Evolutionary conservation across 1,284 basidiomycete species (phyloP), one percentile per base, ranked within the genome.

Genomic region (Amylostereum chailletii): DNA sequence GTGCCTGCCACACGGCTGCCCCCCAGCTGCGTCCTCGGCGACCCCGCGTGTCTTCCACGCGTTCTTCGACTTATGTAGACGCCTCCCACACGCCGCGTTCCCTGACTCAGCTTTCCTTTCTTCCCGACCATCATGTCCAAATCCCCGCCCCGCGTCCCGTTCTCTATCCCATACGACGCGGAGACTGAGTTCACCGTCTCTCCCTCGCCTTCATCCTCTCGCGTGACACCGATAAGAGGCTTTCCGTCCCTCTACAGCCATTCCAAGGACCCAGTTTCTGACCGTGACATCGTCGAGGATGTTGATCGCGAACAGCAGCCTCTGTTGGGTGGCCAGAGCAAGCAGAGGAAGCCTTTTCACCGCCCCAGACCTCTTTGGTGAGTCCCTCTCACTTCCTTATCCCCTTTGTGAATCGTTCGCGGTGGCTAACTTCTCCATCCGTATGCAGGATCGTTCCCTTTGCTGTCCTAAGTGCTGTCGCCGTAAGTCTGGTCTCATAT

Each of bases 401-500:
- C 19, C 31, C 32, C 8, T 32, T 32, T 48, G 39, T 10, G 32
- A 34, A 27, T 55, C 58, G 40, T 19, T 42, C 38, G 47, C 7
- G 27, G 31, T 34, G 27, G 41, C 37, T 56, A 34, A 57, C 46
- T 42, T 48, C 45, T 55, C 50, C 34, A 44, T 46, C 19, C 42
- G 5, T 34, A 42, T 39, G 34, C 52, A 88, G 85, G 85, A 73
- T 88, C 11, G 82, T 86, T 30, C 86, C 86, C 1, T 86, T 88
- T 60, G 83, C 78, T 3, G 64, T 89, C 38, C 66, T 74, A n/a
- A 75, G 79, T 19, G 74, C 85, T 2, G 56, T 88, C 32, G 76
- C 76, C 42, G 84, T 88, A 60, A 34, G 49, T 42, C 10, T 31
- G 27, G 29, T 8, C 5, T 39, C 5, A 31, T 31, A 27, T 19